Evolutionary conservation across 176 grass and related monocot genomes (phyloP), one percentile per base, ranked within the genome.

Genomic region (Avena sativa): DNA sequence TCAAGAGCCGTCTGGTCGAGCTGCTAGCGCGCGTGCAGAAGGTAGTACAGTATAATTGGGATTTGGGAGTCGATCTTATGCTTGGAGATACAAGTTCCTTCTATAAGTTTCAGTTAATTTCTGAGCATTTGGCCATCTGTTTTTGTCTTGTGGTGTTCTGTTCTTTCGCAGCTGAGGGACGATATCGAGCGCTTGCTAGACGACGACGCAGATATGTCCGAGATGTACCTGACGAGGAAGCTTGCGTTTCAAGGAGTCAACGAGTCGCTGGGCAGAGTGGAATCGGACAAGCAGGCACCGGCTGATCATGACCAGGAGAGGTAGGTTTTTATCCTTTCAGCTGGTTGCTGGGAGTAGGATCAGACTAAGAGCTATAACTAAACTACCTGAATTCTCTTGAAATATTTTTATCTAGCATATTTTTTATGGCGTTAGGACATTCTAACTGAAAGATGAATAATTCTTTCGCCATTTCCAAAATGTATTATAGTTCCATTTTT

Each of bases 1-100:
- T 98, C 64, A 98, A 98, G 90, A 95, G 86, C 66, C 89, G 87
- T 30, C 79, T 98, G 81, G 93, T 95, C 25, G 89, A 53, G 4
- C 78, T 98, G 13, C 90, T 89, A 77, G 88, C 89, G 12, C 89
- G 93, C 12, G 91, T 93, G 69, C 91, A 98, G 63, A 98, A 93
- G 91, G 95, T 98, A 30, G 3, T 16, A 0, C 1, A 40, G 46
- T 10, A 75, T 43, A 50, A 84, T 12, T 49, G 1, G 26, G 34
- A 15, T 50, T 50, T 25, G 28, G 40, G 4, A 55, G 12, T 38
- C 38, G 38, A 40, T 40, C 89, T 40, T 86, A 9, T 47, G 52
- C 36, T 58, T 17, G 17, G 36, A 32, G 36, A 32, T 56, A 64
- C 3, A 17, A 23, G 47, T 72, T 83, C 15, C 34, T 32, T 2